phyloP scores from a whole-genome alignment of 139 green algal species.

The Zygnema cylindricum region DNA sequence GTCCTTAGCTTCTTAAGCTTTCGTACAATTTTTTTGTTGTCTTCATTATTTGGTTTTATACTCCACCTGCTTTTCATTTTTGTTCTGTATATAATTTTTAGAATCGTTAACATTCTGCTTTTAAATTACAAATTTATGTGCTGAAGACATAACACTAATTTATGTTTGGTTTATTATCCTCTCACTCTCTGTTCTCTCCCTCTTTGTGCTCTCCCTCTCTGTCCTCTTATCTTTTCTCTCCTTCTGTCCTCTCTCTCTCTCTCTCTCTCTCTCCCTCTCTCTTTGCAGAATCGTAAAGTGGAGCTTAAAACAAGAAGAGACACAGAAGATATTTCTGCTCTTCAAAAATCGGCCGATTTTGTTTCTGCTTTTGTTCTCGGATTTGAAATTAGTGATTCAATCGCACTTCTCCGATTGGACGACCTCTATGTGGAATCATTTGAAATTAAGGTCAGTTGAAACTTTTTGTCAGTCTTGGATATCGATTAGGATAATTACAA shows the following conservation, averaged over 20 bases:
- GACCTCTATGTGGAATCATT: constrained; percentile 98
- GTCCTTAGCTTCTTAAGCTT: no score
- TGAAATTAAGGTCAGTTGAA: constrained; percentile 90
- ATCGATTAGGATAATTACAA: no score
- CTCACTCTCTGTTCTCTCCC: background rate
- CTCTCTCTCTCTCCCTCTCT: no score
- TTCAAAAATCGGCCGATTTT: constrained; percentile 98
- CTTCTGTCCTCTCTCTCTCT: no score
- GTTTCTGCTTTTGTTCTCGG: constrained; percentile 95
- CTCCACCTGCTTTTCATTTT: constrained; percentile 8
- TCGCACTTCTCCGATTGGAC: constrained; percentile 95
- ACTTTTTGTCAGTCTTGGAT: no score
- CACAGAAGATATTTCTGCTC: constrained; percentile 78
- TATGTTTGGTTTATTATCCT: background rate
- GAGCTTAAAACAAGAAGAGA: constrained; percentile 92
- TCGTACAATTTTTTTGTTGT: background rate
- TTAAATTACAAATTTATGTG: background rate
- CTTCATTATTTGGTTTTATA: background rate
- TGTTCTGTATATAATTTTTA: constrained; percentile 5
- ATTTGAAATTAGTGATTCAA: constrained; percentile 90
- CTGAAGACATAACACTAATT: background rate
- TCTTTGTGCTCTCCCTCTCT: background rate
- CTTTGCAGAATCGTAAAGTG: constrained; percentile 73
- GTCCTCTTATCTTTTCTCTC: no score
- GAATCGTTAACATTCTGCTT: background rate